Conservation (phyloP, 306 rosid species). For the Dryas octopetala region DNA sequence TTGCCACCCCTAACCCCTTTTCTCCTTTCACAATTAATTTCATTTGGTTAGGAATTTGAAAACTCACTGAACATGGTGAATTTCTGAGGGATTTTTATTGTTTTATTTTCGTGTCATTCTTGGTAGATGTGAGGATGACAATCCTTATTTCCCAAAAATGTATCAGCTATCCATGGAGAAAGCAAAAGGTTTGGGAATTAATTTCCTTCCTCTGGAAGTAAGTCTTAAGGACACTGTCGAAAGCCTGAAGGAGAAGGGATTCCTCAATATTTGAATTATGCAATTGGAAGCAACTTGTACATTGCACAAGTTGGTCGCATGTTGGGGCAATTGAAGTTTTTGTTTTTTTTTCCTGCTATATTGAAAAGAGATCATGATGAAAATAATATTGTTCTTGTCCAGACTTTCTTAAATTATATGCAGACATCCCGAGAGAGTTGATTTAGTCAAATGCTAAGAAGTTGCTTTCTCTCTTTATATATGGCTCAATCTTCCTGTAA, state of each 20-base stretch:
- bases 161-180: constrained; percentile 17
- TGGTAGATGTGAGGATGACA: neutral
- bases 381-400: neutral
- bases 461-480: neutral
- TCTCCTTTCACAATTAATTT: too few species aligned
- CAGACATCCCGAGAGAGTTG: neutral
- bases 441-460: neutral
- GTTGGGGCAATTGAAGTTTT: neutral
- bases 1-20: too few species aligned
- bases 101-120: neutral
- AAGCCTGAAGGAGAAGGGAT: constrained; percentile 29
- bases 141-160: neutral
- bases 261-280: neutral
- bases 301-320: neutral
- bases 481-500: neutral
- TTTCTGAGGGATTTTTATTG: neutral
- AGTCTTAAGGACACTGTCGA: constrained; percentile 25
- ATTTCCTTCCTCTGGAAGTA: constrained; percentile 2
- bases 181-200: constrained; percentile 20
- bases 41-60: neutral
- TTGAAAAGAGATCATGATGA: neutral
- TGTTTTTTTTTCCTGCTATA: neutral
- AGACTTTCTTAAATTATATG: neutral
- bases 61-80: neutral
- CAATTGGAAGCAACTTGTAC: neutral